Conservation (phyloP, 2,329 filamentous ascomycete species). For the Aspergillus pseudoterreus region DNA sequence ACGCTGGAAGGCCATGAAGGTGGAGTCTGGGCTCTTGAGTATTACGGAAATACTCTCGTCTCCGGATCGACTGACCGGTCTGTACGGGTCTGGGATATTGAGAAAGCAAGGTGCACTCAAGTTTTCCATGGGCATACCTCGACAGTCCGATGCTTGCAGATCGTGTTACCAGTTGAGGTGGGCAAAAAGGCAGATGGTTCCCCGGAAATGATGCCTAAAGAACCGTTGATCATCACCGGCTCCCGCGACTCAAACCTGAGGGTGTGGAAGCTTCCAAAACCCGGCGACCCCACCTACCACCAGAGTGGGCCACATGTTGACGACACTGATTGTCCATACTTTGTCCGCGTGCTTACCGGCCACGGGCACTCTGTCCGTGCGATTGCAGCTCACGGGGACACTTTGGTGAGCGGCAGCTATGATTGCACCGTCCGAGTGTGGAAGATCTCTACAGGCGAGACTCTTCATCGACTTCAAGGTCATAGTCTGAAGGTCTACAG, state of each 20-base stretch:
- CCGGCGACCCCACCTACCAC: constrained; percentile 71
- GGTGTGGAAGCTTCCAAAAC: constrained; percentile 88
- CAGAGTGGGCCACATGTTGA: constrained; percentile 71
- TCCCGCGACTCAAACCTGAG: constrained; percentile 91
- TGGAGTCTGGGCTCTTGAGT: constrained; percentile 95
- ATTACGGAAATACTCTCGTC: constrained; percentile 89
- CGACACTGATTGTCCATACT: constrained; percentile 84
- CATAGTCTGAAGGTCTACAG: constrained; percentile 95
- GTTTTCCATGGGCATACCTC: constrained; percentile 97
- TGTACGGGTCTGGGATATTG: constrained; percentile 99
- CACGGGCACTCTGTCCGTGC: constrained; percentile 93
- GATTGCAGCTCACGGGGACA: constrained; percentile 91
- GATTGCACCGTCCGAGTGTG: constrained; percentile 93
- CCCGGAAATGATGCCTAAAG: constrained; percentile 83
- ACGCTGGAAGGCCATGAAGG: constrained; percentile 92
- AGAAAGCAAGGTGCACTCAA: constrained; percentile 85
- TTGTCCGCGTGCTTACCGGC: constrained; percentile 79
- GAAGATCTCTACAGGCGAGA: constrained; percentile 94
- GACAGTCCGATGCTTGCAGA: constrained; percentile 92
- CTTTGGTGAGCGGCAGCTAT: constrained; percentile 94
- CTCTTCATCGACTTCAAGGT: constrained; percentile 76
- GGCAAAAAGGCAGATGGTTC: constrained; percentile 68
- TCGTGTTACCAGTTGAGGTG: constrained; percentile 79
- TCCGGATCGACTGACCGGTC: constrained; percentile 95
- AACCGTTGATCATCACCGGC: constrained; percentile 94